Evolutionary conservation across 805 yeast genomes (phyloP), one percentile per base, ranked within the genome.

Genomic region (Maudiozyma turicensis): DNA sequence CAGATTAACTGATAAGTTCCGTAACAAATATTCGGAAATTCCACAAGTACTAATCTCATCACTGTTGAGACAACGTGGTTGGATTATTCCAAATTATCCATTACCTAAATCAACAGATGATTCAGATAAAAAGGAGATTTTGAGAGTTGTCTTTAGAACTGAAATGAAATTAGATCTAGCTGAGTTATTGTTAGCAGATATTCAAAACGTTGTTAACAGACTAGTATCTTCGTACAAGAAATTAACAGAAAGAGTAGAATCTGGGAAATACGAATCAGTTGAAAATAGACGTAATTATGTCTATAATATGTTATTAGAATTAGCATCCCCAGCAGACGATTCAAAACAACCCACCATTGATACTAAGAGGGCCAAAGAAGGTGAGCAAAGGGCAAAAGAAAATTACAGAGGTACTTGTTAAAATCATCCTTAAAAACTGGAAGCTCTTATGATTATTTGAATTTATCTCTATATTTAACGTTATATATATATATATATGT

Each of bases 41-140:
- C 95, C 95, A 8, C 96, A 90, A 67, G 74, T 82, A 14, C 73
- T 86, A 50, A 66, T 89, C 30, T 82, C 95, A 0, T 72, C 81
- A 11, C 63, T 88, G 64, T 71, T 89, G 58, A 78, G 96, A 64
- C 78, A 76, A 63, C 80, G 81, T 58, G 95, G 95, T 11, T 89
- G 85, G 79, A 90, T 90, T 64, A 74, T 89, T 54, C 95, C 96
- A 55, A 88, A 89, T 72, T 89, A 89, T 68, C 86, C 84, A 52
- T 74, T 89, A 57, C 95, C 96, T 31, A 71, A 74, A 15, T 58
- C 67, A 2, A 54, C 59, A 5, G 67, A 63, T 49, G 59, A 64
- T 34, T 80, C 82, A 43, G 75, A 72, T 48, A 72, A 75, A 49
- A 64, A 65, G 43, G 95, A 90, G 67, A 84, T 88, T 50, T 72